Conservation (phyloP, 176 grass and related monocot genomes). For the Oryza officinalis region DNA sequence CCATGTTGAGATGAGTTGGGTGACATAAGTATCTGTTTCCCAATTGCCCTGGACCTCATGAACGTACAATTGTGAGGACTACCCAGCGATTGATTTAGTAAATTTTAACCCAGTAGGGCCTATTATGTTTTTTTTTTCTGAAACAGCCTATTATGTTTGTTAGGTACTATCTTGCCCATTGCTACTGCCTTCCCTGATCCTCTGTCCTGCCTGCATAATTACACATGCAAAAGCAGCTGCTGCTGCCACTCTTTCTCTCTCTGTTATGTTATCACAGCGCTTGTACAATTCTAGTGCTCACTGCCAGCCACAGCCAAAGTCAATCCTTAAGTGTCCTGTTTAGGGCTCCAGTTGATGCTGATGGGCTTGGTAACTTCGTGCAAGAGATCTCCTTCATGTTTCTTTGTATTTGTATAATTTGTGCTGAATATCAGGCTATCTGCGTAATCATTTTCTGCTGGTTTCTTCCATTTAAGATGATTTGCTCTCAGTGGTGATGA, state of each 20-base stretch:
- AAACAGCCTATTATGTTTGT: background rate
- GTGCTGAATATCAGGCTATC: background rate
- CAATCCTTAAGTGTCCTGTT: background rate
- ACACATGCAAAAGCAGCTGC: background rate
- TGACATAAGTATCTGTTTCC: background rate
- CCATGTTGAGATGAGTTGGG: background rate
- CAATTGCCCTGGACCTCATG: background rate
- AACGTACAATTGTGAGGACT: background rate
- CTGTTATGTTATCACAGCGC: background rate
- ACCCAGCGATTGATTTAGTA: background rate
- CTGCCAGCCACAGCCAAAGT: background rate
- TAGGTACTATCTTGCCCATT: too few relatives aligned
- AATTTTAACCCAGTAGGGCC: background rate
- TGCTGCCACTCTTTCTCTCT: background rate
- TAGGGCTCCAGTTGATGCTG: background rate
- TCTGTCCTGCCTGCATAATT: background rate
- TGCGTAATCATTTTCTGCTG: background rate
- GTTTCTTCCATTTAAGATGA: background rate
- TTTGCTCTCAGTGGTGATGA: background rate
- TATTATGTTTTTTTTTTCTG: background rate
- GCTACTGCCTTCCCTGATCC: background rate
- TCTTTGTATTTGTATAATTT: background rate
- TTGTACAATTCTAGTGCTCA: background rate
- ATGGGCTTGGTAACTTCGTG: background rate
- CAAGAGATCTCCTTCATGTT: background rate